These are phyloP conservation scores for Geotrichum ghanense DNA, from an alignment of 805 yeast species.

Conservation along the genomic window DNA sequence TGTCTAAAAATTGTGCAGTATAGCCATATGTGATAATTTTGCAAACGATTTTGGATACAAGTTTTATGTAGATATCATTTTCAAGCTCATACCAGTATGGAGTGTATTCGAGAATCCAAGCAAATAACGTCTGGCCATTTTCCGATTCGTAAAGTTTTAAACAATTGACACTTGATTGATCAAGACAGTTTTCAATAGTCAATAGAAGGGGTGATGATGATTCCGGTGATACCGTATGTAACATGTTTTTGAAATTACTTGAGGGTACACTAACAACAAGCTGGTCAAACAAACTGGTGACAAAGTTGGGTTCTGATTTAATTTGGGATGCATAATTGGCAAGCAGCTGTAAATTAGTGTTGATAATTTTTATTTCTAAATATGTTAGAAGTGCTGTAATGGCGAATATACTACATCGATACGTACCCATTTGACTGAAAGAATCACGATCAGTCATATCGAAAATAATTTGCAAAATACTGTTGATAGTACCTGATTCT, in stretches of 20 bases:
- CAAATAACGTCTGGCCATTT: conserved; percentile 5
- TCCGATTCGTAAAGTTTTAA: neutral
- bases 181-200: neutral
- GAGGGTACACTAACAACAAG: neutral
- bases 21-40: conserved; percentile 3
- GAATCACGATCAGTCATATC: neutral
- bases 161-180: neutral
- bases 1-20: neutral
- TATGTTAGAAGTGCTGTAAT: too few relatives aligned
- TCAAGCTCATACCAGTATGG: conserved; percentile 9
- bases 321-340: conserved; percentile 9
- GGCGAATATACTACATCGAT: too few relatives aligned
- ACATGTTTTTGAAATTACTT: neutral
- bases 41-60: neutral
- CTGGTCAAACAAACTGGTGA: neutral
- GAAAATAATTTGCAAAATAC: neutral
- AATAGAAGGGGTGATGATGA: neutral
- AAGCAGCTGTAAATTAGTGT: conserved; percentile 5
- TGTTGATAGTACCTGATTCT: conserved; percentile 6
- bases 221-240: neutral
- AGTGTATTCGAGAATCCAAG: neutral
- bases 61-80: neutral
- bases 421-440: too few relatives aligned
- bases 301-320: neutral
- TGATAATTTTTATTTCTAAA: conserved; percentile 6